These are phyloP conservation scores for Apiotrichum veenhuisii DNA, from an alignment of 1,284 basidiomycete genomes.

Conservation along the genomic window DNA sequence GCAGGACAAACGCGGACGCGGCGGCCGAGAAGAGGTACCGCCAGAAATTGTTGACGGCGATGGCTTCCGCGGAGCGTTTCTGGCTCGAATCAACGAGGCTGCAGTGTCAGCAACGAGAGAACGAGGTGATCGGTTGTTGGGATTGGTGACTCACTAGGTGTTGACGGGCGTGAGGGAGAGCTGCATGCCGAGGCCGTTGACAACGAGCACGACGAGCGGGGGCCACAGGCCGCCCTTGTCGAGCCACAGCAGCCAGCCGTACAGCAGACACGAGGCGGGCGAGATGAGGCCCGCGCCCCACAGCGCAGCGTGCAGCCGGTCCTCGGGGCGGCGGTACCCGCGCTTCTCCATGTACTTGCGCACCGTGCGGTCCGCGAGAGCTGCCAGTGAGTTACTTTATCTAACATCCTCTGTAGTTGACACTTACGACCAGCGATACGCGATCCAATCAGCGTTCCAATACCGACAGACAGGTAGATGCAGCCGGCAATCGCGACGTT, in stretches of 20 bases:
- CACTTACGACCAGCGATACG: conserved; percentile 54
- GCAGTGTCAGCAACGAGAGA: conserved; percentile 1
- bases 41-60: conserved; percentile 47
- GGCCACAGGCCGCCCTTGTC: conserved; percentile 42
- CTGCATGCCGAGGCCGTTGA: conserved; percentile 51
- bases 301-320: conserved; percentile 57
- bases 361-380: conserved; percentile 56
- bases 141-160: conserved; percentile 49
- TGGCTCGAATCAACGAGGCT: conserved; percentile 57
- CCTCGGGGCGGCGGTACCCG: conserved; percentile 57
- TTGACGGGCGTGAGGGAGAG: conserved; percentile 55
- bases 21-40: conserved; percentile 50
- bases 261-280: conserved; percentile 39
- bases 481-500: conserved; percentile 61
- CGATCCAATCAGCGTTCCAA: conserved; percentile 61
- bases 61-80: conserved; percentile 55
- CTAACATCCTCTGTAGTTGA: not conserved
- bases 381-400: conserved; percentile 15
- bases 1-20: conserved; percentile 53
- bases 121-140: not conserved
- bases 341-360: conserved; percentile 54
- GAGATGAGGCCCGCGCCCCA: conserved; percentile 54
- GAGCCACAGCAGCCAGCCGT: conserved; percentile 41
- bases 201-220: conserved; percentile 32
- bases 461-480: conserved; percentile 59